Base-by-base conservation (phyloP, 441 rosid genomes). In the Pelargonium cotyledonis region DNA sequence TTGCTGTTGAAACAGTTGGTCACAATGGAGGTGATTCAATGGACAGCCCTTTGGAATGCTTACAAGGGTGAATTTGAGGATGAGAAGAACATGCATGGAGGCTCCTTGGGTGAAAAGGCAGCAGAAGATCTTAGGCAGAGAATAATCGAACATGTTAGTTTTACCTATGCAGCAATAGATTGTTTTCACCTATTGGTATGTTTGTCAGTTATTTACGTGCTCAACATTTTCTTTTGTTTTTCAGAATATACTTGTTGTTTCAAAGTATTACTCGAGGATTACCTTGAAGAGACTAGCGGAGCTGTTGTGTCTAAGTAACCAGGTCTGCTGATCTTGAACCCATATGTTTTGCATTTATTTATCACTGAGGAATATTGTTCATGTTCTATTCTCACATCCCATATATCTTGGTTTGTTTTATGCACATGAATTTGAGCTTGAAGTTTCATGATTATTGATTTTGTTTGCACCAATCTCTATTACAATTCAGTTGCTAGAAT, bases 201-300 rank as follows among this genome's bases (percentile, higher is more conserved):
- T 66, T 10, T 58, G 35, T 53, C 57, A 41, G 44, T 53, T 55
- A 23, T 43, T 40, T 16, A 14, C 8, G 15, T n/a, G 18, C 19
- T 0, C n/a, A 2, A 65, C 23, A 19, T 53, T 0, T 14, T 72
- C 57, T 8, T 5, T 0, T 74, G 47, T 65, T 76, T 81, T 80
- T 71, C 95, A 95, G 99, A 95, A 95, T 79, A 95, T 95, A 67
- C 89, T 95, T 18, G 98, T 95, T 35, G 95, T 95, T 74, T 90
- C 99, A 0, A 95, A 88, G 86, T 95, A 92, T 70, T 95, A 95
- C 86, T 80, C 96, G 0, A 87, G 96, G 78, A 90, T 95, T 75
- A 85, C 91, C 43, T 75, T 89, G 82, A 80, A 84, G 84, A 95
- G 99, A 82, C 85, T 92, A 55, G 89, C 99, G 9, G 95, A 90